Percentiles rank a stretch among this genome's conserved stretches.
These are phyloP conservation scores for Golovinomyces cichoracearum DNA, from an alignment of 2,329 filamentous ascomycete genomes.

Conservation along the genomic window DNA sequence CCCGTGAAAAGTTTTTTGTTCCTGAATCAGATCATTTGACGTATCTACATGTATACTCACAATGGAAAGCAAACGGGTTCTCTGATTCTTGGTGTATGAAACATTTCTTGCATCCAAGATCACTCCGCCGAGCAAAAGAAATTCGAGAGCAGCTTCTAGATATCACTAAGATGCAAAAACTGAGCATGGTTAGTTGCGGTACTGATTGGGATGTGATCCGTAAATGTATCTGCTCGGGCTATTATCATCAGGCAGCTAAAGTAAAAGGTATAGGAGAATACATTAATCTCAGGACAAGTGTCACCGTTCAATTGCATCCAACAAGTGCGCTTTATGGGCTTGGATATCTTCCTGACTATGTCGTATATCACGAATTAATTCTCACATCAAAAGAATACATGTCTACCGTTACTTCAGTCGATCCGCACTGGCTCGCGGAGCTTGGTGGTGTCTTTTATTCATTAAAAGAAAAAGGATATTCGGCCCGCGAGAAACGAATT, in stretches of 20 bases:
- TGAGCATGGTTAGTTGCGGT: conserved; percentile 65
- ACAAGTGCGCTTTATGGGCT: conserved; percentile 80
- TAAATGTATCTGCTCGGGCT: conserved; percentile 90
- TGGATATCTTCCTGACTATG: conserved; percentile 85
- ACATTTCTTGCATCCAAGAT: conserved; percentile 91
- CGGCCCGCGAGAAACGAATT: conserved; percentile 56
- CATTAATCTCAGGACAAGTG: conserved; percentile 80
- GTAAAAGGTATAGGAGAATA: conserved; percentile 95
- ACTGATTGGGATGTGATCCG: conserved; percentile 93
- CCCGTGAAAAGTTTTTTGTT: conserved; percentile 94
- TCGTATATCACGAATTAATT: conserved; percentile 94
- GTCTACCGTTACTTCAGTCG: conserved; percentile 84
- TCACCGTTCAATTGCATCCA: conserved; percentile 81
- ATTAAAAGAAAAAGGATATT: conserved; percentile 93
- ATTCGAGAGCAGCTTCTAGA: conserved; percentile 81
- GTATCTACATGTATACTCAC: conserved; percentile 79
- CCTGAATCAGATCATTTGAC: conserved; percentile 93
- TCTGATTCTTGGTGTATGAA: conserved; percentile 78
- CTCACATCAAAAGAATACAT: conserved; percentile 95
- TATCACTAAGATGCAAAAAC: conserved; percentile 83
- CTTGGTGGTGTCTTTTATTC: conserved; percentile 93
- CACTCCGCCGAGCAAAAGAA: conserved; percentile 70
- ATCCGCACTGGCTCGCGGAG: conserved; percentile 92
- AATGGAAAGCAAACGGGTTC: conserved; percentile 78
- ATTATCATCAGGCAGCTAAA: conserved; percentile 92